Evolutionary conservation across 2,329 filamentous ascomycete genomes (phyloP), one percentile per base, ranked within the genome.

Genomic region (Pseudogymnoascus sp.): DNA sequence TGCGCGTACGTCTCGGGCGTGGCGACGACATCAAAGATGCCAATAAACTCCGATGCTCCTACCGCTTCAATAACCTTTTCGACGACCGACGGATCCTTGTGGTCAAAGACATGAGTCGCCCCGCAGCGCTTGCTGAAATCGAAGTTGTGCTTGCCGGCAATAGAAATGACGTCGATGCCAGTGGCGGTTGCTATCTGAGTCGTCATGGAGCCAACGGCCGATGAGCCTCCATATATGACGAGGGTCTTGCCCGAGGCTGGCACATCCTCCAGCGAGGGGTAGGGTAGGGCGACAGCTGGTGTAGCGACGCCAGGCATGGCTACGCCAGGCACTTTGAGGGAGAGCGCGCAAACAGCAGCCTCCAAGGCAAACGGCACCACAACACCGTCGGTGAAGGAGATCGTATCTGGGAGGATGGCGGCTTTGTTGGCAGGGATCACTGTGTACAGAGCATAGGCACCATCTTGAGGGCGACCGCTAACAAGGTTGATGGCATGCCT

Each of bases 321-420:
- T 2, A 63, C 38, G 25, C 71, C 66, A 28, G 68, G 66, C 35
- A 63, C 47, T 38, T 67, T 66, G 25, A 72, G 61, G 11, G 63
- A 71, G 5, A 74, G 67, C 12, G 67, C 70, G 61, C 67, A 71
- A 2, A 68, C 66, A 4, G 71, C 71, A 3, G 70, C 68, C 42
- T 70, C 69, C 25, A 74, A 40, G n/a, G 50, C 64, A 16, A 50
- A 35, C 12, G 56, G 56, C 1, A 73, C 50, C 28, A 65, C 64
- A 25, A 65, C 64, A 23, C 64, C 64, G 59, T 65, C 63, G 23
- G 37, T 62, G 25, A 67, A 67, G 42, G 66, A 53, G 38, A 67
- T 67, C 16, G 25, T 12, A 56, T 59, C 65, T 3, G 66, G 66
- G 16, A 65, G 63, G 10, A 70, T 69, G 60, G 68, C 69, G 3